Conservation (phyloP, 1,284 basidiomycete genomes). For the Ceratobasidium sp. region DNA sequence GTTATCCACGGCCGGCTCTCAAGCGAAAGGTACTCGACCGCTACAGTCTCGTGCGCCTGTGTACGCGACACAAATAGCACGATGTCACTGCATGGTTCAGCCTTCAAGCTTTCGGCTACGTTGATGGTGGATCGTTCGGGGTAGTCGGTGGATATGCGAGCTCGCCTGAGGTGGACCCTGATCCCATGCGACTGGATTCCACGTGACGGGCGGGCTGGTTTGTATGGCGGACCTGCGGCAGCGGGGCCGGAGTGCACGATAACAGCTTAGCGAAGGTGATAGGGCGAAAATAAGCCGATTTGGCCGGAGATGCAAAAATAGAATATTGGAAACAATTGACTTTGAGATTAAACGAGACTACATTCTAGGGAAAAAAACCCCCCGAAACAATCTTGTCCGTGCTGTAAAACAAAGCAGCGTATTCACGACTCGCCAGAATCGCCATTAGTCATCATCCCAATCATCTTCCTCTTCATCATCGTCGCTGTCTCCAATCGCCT, state of each 20-base stretch:
- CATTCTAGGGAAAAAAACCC: neutral
- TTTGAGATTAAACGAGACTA: neutral
- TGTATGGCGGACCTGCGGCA: neutral
- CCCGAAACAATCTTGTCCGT: neutral
- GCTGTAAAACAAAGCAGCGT: too few relatives aligned
- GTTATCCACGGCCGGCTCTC: constrained; percentile 17
- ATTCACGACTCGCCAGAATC: neutral
- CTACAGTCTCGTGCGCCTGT: neutral
- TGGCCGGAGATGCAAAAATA: neutral
- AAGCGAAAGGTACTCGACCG: constrained; percentile 14
- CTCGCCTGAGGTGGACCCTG: constrained; percentile 15
- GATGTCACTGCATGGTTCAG: neutral
- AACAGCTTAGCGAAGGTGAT: neutral
- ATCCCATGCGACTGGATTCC: neutral
- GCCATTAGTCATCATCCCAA: constrained; percentile 69
- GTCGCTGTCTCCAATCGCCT: constrained; percentile 85
- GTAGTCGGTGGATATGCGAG: neutral
- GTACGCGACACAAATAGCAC: neutral
- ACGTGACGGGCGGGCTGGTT: neutral
- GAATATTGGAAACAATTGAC: neutral
- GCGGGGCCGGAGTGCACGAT: neutral
- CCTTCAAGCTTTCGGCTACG: neutral
- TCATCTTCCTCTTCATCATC: constrained; percentile 93
- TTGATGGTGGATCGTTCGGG: neutral
- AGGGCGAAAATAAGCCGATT: neutral